Conservation (phyloP, 306 rosid species). For the Begonia loranthoides region DNA sequence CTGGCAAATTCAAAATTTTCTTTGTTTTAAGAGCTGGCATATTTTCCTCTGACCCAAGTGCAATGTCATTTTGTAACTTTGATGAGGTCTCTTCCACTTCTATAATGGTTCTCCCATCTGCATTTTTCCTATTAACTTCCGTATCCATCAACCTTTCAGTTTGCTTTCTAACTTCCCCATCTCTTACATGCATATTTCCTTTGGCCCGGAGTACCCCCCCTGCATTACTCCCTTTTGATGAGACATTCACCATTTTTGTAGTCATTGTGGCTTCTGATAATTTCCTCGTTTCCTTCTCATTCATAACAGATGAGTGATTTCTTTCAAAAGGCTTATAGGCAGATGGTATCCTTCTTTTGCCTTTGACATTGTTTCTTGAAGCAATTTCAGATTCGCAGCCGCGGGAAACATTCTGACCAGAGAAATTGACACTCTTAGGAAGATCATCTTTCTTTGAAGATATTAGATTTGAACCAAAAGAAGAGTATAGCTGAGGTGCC, state of each 20-base stretch:
- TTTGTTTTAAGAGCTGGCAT: conserved; percentile 19
- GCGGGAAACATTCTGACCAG: conserved; percentile 17
- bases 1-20: conserved; percentile 19
- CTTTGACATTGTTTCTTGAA: conserved; percentile 24
- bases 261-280: conserved; percentile 13
- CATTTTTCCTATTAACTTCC: conserved; percentile 29
- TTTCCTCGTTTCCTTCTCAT: conserved; percentile 25
- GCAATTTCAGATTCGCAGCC: conserved; percentile 27
- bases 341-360: conserved; percentile 17
- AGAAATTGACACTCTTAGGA: conserved; percentile 15
- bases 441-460: conserved; percentile 24
- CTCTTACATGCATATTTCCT: conserved; percentile 15
- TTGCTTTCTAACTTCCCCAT: conserved; percentile 23
- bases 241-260: conserved; percentile 19
- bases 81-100: conserved; percentile 21
- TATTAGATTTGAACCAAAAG: conserved; percentile 18
- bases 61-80: conserved; percentile 16
- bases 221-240: conserved; percentile 17
- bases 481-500: conserved; percentile 15
- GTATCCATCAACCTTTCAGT: conserved; percentile 20
- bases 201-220: conserved; percentile 21
- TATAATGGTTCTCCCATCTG: conserved; percentile 15
- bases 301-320: conserved; percentile 19
- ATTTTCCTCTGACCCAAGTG: conserved; percentile 19
- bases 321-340: conserved; percentile 25